Base-by-base conservation (phyloP, 2,329 filamentous ascomycete genomes). In the Sporothrix pallida region DNA sequence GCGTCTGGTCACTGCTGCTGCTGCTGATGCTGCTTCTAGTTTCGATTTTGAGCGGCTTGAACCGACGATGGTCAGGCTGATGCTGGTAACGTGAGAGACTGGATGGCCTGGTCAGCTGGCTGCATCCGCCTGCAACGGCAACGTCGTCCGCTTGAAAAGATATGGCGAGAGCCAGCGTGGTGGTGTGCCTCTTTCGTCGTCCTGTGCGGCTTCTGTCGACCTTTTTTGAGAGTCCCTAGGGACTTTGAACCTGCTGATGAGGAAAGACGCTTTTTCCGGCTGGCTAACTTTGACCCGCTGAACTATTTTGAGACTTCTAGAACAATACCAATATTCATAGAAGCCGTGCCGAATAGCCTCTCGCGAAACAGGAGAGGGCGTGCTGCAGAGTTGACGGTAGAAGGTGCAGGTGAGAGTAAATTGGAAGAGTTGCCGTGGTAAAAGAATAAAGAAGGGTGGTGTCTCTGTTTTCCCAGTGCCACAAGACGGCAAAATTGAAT, bases 91-190 rank as follows among this genome's bases (percentile, higher is more conserved):
- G 62, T n/a, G 26, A 48, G 48, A 70, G 62, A 31, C 54, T 48
- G 42, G 46, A 62, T 37, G 50, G 60, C 2, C 70, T 37, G 52
- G 73, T 52, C 60, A 50, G 52, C 20, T 52, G 73, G 17, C 44
- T n/a, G 37, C 62, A 68, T 2, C 56, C 48, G 48, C 73, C 73
- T 48, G 72, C 70, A 67, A 71, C 75, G 71, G 67, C 75, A 56
- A 72, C 74, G 50, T 74, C 44, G 71, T 75, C 71, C 42, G 56
- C 70, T 50, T 50, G 75, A n/a, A 72, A 58, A 6, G 63, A 46
- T n/a, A 73, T 65, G 50, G 73, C 60, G 71, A 76, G 73, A 75
- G 75, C 75, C 75, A 76, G 76, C 72, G 56, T 76, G 71, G 17
- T 74, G 75, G 60, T 50, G 20, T 63, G 46, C 15, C 62, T 15